Conservation (phyloP, 768 basidiomycete genomes). For the Tylopilus sp. region DNA sequence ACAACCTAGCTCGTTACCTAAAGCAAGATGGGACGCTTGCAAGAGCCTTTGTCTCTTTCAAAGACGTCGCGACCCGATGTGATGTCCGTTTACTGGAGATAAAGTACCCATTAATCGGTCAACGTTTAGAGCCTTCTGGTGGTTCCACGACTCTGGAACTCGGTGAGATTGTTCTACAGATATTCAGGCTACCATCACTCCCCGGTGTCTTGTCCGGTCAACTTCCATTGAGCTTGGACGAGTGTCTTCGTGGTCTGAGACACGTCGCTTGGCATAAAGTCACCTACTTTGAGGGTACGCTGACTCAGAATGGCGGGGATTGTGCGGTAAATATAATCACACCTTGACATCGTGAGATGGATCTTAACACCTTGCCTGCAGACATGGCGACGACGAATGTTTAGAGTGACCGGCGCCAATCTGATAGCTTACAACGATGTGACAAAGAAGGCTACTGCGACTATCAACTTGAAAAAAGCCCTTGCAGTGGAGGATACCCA, state of each 20-base stretch:
- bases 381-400: conserved; percentile 80
- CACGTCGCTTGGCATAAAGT: conserved; percentile 94
- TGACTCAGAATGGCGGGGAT: conserved; percentile 94
- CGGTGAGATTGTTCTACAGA: conserved; percentile 85
- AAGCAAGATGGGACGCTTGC: conserved; percentile 87
- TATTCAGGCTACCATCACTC: conserved; percentile 86
- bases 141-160: conserved; percentile 66
- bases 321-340: conserved; percentile 61
- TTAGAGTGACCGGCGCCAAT: conserved; percentile 82
- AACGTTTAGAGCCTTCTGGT: conserved; percentile 51
- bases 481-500: conserved; percentile 74
- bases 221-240: conserved; percentile 89
- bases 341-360: background rate
- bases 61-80: conserved; percentile 78
- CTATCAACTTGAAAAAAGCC: conserved; percentile 89
- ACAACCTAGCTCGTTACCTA: conserved; percentile 80
- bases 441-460: conserved; percentile 84
- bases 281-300: conserved; percentile 87
- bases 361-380: conserved; percentile 26
- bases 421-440: conserved; percentile 91
- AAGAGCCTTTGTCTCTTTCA: conserved; percentile 84
- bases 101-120: conserved; percentile 76
- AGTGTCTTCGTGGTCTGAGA: conserved; percentile 82
- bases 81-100: conserved; percentile 85
- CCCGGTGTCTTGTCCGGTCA: conserved; percentile 76